Conservation (phyloP, 2,329 filamentous ascomycete species). For the Ophiognomonia clavigignenti-juglandacearum region DNA sequence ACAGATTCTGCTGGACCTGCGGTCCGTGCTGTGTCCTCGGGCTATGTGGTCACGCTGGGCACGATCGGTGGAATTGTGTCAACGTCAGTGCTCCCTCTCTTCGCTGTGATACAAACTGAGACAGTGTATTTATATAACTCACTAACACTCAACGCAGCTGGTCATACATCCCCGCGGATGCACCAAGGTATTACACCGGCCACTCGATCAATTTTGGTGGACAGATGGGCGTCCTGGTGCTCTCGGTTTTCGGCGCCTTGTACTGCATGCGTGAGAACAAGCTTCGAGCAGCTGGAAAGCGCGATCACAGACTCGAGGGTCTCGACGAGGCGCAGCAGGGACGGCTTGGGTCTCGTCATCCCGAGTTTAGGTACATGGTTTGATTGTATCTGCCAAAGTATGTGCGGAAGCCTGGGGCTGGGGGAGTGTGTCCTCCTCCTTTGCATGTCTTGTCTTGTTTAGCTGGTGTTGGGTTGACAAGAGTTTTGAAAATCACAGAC, state of each 20-base stretch:
- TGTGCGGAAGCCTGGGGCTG: too few species aligned
- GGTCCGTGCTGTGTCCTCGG: conserved; percentile 50
- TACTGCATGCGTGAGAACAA: conserved; percentile 52
- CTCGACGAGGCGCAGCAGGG: conserved; percentile 39
- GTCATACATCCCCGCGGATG: conserved; percentile 46
- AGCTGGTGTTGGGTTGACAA: background rate
- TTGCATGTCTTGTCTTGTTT: background rate
- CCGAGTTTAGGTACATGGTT: conserved; percentile 51
- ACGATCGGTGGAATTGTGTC: conserved; percentile 54
- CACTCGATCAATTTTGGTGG: conserved; percentile 53
- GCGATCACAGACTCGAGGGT: conserved; percentile 44
- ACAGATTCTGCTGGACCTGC: conserved; percentile 49
- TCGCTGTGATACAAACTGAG: background rate
- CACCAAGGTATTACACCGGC: conserved; percentile 41
- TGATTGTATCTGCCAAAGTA: conserved; percentile 19
- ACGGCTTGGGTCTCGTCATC: conserved; percentile 48
- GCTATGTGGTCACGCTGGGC: conserved; percentile 50
- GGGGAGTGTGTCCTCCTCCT: background rate
- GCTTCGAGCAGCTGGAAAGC: conserved; percentile 39
- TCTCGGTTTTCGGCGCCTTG: conserved; percentile 42
- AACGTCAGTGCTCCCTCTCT: conserved; percentile 33
- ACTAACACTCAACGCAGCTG: conserved; percentile 28
- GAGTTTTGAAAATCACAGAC: background rate
- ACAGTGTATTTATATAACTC: background rate
- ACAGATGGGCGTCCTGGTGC: conserved; percentile 38